Base-by-base conservation (phyloP, 2,329 filamentous ascomycete species). In the Rhynchosporium agropyri region DNA sequence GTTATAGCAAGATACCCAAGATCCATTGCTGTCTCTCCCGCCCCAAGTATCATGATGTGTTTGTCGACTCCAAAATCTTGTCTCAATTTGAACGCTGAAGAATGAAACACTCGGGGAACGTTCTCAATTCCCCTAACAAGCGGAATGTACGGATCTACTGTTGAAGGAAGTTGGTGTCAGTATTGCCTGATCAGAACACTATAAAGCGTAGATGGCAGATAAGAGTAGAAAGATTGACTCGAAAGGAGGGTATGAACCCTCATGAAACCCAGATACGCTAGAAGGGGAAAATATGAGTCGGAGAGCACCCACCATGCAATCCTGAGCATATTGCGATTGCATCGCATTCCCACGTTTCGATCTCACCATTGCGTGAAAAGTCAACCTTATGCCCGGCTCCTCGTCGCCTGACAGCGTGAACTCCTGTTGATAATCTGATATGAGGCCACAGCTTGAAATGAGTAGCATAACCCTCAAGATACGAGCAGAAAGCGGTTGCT, bases 1-100 rank as follows among this genome's bases (percentile, higher is more conserved):
- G 78, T 81, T 2, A 81, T 73, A 0, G 79, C 79, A 15, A 81
- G 74, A 48, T 80, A 74, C 0, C 77, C 74, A 38, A 81, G 67
- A 51, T 82, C 79, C 73, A 80, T 79, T 3, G 73, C 78, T 0
- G 80, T 81, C 64, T 82, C 80, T 0, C 80, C 79, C 4, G 73
- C 76, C 0, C 79, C 80, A 29, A 81, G 65, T 46, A 81, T 71
- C 42, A 80, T 70, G 0, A 81, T 76, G 45, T 77, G 76, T 2
- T 74, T 78, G 9, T 70, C 68, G 6, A 71, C 55, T 7, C 77
- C 78, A 58, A 81, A 79, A 61, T 81, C 77, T 3, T 69, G 65
- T 20, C 77, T 74, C 5, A 62, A 68, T 71, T 81, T 80, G 60
- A 82, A 66, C 10, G 73, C 57, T 0, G 78, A 80, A 5, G 80